These are phyloP conservation scores for Rachicladosporium sp. DNA, from an alignment of 2,329 filamentous ascomycete species.

Conservation along the genomic window DNA sequence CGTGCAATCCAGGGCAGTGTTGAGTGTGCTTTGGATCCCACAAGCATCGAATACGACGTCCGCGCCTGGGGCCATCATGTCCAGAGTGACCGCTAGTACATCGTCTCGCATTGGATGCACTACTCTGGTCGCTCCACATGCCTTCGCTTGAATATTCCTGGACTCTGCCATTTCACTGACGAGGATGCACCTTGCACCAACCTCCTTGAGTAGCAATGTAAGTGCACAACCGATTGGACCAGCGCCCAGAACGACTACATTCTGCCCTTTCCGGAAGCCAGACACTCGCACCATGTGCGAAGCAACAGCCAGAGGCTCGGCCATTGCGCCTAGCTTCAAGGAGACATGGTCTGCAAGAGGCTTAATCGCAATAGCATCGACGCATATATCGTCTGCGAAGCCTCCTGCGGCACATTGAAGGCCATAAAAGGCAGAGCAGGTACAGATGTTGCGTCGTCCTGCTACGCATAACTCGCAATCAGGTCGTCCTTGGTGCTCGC, in stretches of 20 bases:
- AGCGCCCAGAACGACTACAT: slow-evolving; percentile 8
- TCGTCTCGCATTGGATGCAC: slow-evolving; percentile 4
- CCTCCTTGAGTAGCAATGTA: slow-evolving; percentile 5
- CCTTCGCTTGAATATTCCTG: slow-evolving; percentile 3
- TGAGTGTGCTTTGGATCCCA: slow-evolving; percentile 6
- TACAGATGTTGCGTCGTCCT: slow-evolving; percentile 6
- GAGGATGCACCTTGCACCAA: slow-evolving; percentile 6
- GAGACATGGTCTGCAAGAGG: slow-evolving; percentile 5
- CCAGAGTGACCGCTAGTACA: slow-evolving; percentile 3
- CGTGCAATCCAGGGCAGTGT: slow-evolving; percentile 5
- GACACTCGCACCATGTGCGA: slow-evolving; percentile 5
- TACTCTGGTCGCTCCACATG: slow-evolving; percentile 7
- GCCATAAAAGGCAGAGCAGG: slow-evolving; percentile 6
- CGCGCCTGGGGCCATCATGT: slow-evolving; percentile 6
- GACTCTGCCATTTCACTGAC: slow-evolving; percentile 7
- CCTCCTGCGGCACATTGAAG: slow-evolving; percentile 12
- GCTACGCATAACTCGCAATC: slow-evolving; percentile 7
- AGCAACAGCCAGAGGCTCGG: slow-evolving; percentile 10
- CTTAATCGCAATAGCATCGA: slow-evolving; percentile 6
- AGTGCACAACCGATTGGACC: slow-evolving; percentile 10
- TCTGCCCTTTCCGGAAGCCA: slow-evolving; percentile 4
- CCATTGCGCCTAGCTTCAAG: slow-evolving; percentile 6
- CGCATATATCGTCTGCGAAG: slow-evolving; percentile 19
- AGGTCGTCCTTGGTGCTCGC: slow-evolving; percentile 3
- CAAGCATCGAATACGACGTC: slow-evolving; percentile 10